phyloP scores from a whole-genome alignment of 441 rosid species.

The Hura crepitans region DNA sequence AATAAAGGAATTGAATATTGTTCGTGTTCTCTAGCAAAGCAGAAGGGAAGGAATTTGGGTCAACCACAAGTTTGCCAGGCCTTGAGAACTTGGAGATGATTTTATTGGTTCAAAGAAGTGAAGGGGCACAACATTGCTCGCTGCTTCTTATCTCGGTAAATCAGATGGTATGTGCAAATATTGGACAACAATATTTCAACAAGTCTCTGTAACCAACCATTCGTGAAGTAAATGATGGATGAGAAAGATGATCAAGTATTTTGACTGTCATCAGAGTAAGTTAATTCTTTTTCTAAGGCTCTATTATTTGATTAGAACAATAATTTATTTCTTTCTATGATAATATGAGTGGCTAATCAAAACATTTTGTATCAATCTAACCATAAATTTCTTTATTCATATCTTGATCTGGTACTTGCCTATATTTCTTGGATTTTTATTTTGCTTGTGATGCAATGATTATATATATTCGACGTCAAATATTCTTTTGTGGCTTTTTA shows the following conservation, averaged over 20 bases:
- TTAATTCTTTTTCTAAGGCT: constrained; percentile 13
- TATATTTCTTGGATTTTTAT: neutral
- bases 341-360: constrained; percentile 6
- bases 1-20: constrained; percentile 18
- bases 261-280: constrained; percentile 16
- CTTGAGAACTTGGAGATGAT: constrained; percentile 6
- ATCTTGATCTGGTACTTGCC: neutral
- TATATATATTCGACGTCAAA: too few relatives aligned
- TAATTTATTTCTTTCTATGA: constrained; percentile 15
- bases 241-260: constrained; percentile 24
- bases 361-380: constrained; percentile 8
- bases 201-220: constrained; percentile 14
- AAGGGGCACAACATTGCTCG: constrained; percentile 26
- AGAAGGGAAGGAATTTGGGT: constrained; percentile 19
- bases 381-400: neutral
- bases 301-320: constrained; percentile 13
- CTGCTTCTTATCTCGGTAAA: constrained; percentile 28
- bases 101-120: constrained; percentile 18
- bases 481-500: too few relatives aligned
- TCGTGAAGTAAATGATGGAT: constrained; percentile 43
- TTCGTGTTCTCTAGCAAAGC: constrained; percentile 22
- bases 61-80: constrained; percentile 12
- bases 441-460: neutral
- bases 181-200: constrained; percentile 26
- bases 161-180: constrained; percentile 28